phyloP scores from a whole-genome alignment of 1,284 basidiomycete genomes.

The Heterobasidion annosum region DNA sequence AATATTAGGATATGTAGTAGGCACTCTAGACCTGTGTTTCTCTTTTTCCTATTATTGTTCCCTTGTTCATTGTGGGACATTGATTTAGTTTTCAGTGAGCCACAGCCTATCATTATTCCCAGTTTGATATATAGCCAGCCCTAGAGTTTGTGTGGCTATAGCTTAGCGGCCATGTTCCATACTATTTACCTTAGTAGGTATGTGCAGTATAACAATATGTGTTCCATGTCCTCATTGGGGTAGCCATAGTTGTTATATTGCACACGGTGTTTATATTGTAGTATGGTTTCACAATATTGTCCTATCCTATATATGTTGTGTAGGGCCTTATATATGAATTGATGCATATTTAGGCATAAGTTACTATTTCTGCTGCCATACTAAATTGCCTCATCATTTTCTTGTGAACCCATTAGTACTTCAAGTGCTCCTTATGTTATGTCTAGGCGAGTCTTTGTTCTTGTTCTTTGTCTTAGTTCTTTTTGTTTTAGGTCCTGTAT shows the following conservation, averaged over 20 bases:
- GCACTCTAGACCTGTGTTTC: background rate
- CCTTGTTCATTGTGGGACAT: too few species aligned
- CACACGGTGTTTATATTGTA: too few species aligned
- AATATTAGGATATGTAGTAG: background rate
- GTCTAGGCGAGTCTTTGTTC: background rate
- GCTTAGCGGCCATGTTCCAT: too few species aligned
- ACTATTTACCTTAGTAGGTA: background rate
- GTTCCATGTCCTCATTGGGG: conserved; percentile 1
- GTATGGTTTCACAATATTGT: conserved; percentile 4
- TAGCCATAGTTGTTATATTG: too few species aligned
- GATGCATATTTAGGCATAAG: background rate
- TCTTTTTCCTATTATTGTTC: too few species aligned
- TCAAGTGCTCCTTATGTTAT: background rate
- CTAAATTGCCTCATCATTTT: conserved; percentile 7
- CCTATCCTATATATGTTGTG: conserved; percentile 4
- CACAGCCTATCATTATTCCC: too few species aligned
- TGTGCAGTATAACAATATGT: conserved; percentile 12
- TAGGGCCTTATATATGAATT: background rate
- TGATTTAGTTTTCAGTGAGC: too few species aligned
- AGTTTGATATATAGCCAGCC: too few species aligned
- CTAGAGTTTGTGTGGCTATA: too few species aligned
- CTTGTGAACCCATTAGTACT: background rate
- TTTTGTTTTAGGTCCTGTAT: conserved; percentile 4
- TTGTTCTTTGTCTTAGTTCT: background rate
- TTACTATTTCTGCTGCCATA: background rate